Conservation (phyloP, 495 filamentous ascomycete genomes). For the Peziza echinospora region DNA sequence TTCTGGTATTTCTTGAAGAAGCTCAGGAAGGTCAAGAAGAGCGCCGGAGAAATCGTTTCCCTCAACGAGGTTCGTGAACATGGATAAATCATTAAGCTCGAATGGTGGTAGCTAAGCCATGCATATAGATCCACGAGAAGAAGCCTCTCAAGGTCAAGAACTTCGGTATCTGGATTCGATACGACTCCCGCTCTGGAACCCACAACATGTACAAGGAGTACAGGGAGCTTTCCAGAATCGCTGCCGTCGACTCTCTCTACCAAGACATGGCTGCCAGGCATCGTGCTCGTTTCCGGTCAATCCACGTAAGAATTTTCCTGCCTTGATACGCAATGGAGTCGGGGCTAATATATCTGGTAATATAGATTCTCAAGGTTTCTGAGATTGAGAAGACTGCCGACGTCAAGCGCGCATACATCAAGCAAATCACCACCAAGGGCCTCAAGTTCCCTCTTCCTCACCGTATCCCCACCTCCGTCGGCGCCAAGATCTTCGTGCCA, state of each 20-base stretch:
- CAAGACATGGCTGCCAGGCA: slow-evolving; percentile 98
- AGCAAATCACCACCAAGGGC: slow-evolving; percentile 82
- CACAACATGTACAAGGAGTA: slow-evolving; percentile 99
- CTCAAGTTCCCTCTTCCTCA: slow-evolving; percentile 98
- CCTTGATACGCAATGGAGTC: neutral
- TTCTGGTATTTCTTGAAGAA: slow-evolving; percentile 99
- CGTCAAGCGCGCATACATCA: slow-evolving; percentile 95
- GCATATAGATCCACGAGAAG: slow-evolving; percentile 79
- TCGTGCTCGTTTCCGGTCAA: slow-evolving; percentile 87
- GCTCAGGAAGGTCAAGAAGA: slow-evolving; percentile 98
- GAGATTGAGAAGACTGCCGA: slow-evolving; percentile 82
- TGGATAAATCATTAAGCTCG: slow-evolving; percentile 1
- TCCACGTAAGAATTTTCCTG: slow-evolving; percentile 69
- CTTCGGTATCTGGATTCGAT: slow-evolving; percentile 99
- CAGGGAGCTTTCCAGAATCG: slow-evolving; percentile 87
- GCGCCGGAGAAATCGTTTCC: slow-evolving; percentile 94
- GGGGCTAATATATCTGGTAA: neutral
- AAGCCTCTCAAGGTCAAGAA: slow-evolving; percentile 98
- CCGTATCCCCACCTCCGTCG: slow-evolving; percentile 55
- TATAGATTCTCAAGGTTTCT: slow-evolving; percentile 89
- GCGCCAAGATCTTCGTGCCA: slow-evolving; percentile 75
- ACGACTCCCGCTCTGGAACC: slow-evolving; percentile 97
- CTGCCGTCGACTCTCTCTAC: slow-evolving; percentile 91
- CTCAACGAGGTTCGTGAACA: slow-evolving; percentile 81
- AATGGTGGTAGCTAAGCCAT: too few species aligned